These are phyloP conservation scores for Ogataea methylovora DNA, from an alignment of 805 yeast genomes.

Conservation along the genomic window DNA sequence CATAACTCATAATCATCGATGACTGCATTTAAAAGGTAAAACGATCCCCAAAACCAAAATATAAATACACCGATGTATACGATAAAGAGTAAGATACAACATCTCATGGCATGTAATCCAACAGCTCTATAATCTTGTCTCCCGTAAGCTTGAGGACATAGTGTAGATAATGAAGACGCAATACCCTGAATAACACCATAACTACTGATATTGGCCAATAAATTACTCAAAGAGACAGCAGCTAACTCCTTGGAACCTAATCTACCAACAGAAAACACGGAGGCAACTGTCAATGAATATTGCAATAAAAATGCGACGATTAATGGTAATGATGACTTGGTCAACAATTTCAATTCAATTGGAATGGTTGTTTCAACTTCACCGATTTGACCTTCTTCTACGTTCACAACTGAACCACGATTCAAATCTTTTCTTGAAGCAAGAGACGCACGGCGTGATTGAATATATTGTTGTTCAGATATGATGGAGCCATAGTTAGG, in stretches of 20 bases:
- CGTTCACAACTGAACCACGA: slow-evolving; percentile 1
- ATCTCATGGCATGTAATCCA: slow-evolving; percentile 62
- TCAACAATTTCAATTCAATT: slow-evolving; percentile 32
- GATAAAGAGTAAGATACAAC: slow-evolving; percentile 48
- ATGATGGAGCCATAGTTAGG: slow-evolving; percentile 12
- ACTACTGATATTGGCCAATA: slow-evolving; percentile 75
- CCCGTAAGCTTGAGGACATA: slow-evolving; percentile 75
- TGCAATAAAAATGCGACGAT: slow-evolving; percentile 62
- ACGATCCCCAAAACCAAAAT: slow-evolving; percentile 56
- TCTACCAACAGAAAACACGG: slow-evolving; percentile 71
- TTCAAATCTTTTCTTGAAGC: slow-evolving; percentile 11
- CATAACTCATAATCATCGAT: slow-evolving; percentile 39
- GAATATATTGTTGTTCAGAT: slow-evolving; percentile 8
- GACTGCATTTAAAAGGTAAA: slow-evolving; percentile 30
- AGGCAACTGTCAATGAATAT: slow-evolving; percentile 67
- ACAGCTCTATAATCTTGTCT: slow-evolving; percentile 56
- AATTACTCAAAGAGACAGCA: slow-evolving; percentile 66
- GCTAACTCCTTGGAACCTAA: slow-evolving; percentile 67
- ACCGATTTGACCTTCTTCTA: slow-evolving; percentile 19
- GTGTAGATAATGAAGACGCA: slow-evolving; percentile 71
- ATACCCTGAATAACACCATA: slow-evolving; percentile 71
- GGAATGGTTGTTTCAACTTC: slow-evolving; percentile 36
- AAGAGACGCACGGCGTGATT: slow-evolving; percentile 18
- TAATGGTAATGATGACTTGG: slow-evolving; percentile 45
- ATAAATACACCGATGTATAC: slow-evolving; percentile 46